phyloP scores from a whole-genome alignment of 2,329 filamentous ascomycete species.

The Talaromyces marneffei region DNA sequence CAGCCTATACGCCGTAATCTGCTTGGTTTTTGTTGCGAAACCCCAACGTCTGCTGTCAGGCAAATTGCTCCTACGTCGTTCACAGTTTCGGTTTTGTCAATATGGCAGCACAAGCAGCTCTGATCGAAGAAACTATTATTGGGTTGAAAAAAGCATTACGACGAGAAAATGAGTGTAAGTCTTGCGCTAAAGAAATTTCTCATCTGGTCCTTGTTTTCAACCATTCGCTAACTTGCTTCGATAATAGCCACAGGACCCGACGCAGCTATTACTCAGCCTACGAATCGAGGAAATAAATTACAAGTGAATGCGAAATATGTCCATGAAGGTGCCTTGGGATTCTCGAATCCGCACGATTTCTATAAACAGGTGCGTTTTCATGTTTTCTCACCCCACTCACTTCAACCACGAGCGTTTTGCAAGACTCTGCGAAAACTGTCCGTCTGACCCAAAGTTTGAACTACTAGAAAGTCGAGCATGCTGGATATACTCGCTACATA shows the following conservation, averaged over 20 bases:
- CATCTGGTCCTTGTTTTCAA: not conserved
- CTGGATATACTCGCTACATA: slow-evolving; percentile 56
- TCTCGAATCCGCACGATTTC: slow-evolving; percentile 44
- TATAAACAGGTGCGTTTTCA: slow-evolving; percentile 49
- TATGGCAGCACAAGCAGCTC: slow-evolving; percentile 41
- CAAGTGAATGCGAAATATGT: slow-evolving; percentile 53
- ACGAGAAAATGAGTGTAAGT: slow-evolving; percentile 42
- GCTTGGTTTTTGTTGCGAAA: not conserved
- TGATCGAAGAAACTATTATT: slow-evolving; percentile 50
- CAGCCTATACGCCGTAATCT: not conserved
- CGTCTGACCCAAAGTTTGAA: not conserved
- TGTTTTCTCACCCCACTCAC: not conserved
- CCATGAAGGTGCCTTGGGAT: slow-evolving; percentile 51
- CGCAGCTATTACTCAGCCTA: slow-evolving; percentile 48
- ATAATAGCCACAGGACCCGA: slow-evolving; percentile 41
- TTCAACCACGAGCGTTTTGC: not conserved
- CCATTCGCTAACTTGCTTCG: not conserved
- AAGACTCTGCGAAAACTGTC: not conserved
- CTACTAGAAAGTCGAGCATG: slow-evolving; percentile 54
- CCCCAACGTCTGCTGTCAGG: not conserved
- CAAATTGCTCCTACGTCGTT: not conserved
- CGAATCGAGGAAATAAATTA: slow-evolving; percentile 58
- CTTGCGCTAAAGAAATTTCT: slow-evolving; percentile 12
- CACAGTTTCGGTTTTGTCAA: slow-evolving; percentile 10
- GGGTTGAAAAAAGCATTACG: slow-evolving; percentile 50